Percentiles rank a stretch among this genome's conserved stretches.
Conservation (phyloP, 208 protist genomes). For the Sergeia podlipaevii region DNA sequence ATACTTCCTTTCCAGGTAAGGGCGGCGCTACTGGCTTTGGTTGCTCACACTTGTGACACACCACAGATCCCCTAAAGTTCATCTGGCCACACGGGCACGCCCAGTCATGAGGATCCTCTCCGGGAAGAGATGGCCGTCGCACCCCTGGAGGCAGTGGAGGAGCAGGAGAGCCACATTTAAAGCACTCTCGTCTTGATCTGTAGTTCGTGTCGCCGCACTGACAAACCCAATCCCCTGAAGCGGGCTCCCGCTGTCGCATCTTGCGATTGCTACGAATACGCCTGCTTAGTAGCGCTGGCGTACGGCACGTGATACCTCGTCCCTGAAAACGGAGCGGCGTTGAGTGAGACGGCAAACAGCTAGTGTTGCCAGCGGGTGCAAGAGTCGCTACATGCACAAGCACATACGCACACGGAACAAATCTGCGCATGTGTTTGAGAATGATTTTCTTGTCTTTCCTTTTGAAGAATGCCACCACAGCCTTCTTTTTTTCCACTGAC, state of each 20-base stretch:
- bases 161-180: constrained; percentile 85
- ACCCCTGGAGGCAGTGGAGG: constrained; percentile 85
- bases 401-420: constrained; percentile 3
- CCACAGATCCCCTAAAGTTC: constrained; percentile 84
- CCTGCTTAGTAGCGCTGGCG: constrained; percentile 19
- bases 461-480: too few species aligned
- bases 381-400: neutral
- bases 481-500: too few species aligned
- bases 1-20: constrained; percentile 68
- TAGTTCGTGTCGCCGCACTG: constrained; percentile 88
- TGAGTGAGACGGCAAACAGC: neutral
- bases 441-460: too few species aligned
- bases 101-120: constrained; percentile 89
- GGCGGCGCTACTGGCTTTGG: constrained; percentile 80
- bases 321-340: neutral
- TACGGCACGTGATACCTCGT: constrained; percentile 1
- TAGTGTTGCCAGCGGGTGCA: neutral
- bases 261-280: constrained; percentile 42
- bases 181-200: constrained; percentile 86
- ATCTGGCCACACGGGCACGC: constrained; percentile 90
- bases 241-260: constrained; percentile 55
- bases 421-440: too few species aligned
- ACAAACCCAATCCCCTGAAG: constrained; percentile 83
- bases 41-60: constrained; percentile 83
- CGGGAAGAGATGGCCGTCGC: constrained; percentile 73